These are phyloP conservation scores for Bromus sterilis DNA, from an alignment of 176 grass and related monocot species.

Conservation along the genomic window DNA sequence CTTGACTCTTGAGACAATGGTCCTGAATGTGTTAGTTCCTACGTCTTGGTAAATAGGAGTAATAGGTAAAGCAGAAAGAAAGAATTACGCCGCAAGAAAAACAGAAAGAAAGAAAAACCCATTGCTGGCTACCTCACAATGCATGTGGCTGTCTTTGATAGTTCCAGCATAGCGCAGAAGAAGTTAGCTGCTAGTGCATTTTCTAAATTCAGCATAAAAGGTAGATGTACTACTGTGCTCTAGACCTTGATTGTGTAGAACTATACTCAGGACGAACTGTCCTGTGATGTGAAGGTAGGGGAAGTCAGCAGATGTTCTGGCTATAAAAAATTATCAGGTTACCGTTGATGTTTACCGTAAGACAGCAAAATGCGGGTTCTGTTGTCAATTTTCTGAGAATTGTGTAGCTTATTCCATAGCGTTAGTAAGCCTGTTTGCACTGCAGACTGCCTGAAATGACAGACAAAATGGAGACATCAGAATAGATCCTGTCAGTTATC, in stretches of 20 bases:
- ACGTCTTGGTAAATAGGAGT: neutral
- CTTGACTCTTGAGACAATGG: neutral
- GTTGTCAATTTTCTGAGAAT: neutral
- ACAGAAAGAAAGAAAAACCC: neutral
- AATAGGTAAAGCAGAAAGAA: too few relatives aligned
- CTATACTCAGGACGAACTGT: neutral
- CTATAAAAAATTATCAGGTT: neutral
- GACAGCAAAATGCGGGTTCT: neutral
- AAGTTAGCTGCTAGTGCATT: neutral
- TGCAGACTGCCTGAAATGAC: neutral
- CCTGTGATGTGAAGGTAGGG: neutral
- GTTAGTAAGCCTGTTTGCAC: constrained; percentile 9
- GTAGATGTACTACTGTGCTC: neutral
- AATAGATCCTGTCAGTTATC: neutral
- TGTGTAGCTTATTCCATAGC: neutral
- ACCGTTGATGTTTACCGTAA: neutral
- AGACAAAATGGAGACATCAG: neutral
- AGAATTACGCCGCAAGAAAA: too few relatives aligned
- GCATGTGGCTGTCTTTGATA: neutral
- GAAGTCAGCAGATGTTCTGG: neutral
- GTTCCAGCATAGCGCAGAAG: neutral
- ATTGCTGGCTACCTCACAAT: neutral
- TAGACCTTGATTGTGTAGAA: neutral
- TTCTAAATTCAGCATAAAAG: neutral
- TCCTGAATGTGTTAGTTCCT: neutral